Percentiles rank a stretch among this genome's conserved stretches.
These are phyloP conservation scores for Flammula alnicola DNA, from an alignment of 1,284 basidiomycete genomes.

Conservation along the genomic window DNA sequence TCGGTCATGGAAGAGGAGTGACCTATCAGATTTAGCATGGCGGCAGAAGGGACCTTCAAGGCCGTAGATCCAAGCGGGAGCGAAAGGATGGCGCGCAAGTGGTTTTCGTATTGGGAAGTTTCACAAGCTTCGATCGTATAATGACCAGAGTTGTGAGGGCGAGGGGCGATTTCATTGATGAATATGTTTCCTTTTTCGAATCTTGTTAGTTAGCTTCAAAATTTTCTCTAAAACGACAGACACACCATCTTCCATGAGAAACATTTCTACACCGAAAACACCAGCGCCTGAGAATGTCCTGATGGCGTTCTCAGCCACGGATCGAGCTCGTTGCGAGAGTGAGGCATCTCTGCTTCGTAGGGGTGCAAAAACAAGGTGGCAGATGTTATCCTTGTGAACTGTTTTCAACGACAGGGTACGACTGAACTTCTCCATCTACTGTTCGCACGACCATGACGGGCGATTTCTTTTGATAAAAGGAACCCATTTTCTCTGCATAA, in stretches of 20 bases:
- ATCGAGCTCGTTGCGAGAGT: slow-evolving; percentile 67
- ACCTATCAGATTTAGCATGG: slow-evolving; percentile 96
- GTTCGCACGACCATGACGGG: slow-evolving; percentile 97
- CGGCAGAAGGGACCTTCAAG: slow-evolving; percentile 86
- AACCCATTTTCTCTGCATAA: slow-evolving; percentile 96
- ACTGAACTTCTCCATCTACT: slow-evolving; percentile 71
- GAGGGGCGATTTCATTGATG: slow-evolving; percentile 98
- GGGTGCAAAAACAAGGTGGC: slow-evolving; percentile 92
- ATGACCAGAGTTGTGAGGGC: slow-evolving; percentile 98
- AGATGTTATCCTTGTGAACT: slow-evolving; percentile 92
- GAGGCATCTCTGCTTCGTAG: slow-evolving; percentile 65
- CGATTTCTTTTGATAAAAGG: slow-evolving; percentile 90
- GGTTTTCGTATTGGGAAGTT: slow-evolving; percentile 97
- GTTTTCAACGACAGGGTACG: slow-evolving; percentile 97
- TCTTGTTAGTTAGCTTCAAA: not conserved
- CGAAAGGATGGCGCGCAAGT: slow-evolving; percentile 93
- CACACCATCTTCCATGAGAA: slow-evolving; percentile 85
- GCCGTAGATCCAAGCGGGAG: slow-evolving; percentile 90
- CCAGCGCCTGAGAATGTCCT: slow-evolving; percentile 88
- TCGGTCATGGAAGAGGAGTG: slow-evolving; percentile 69
- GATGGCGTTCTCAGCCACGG: slow-evolving; percentile 85
- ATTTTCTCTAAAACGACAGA: slow-evolving; percentile 1
- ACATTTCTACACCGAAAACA: slow-evolving; percentile 98
- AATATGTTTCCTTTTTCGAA: slow-evolving; percentile 67
- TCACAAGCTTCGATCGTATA: slow-evolving; percentile 99